Evolutionary conservation across 495 filamentous ascomycete species (phyloP).

Genomic region (Wilcoxina mikolae): DNA sequence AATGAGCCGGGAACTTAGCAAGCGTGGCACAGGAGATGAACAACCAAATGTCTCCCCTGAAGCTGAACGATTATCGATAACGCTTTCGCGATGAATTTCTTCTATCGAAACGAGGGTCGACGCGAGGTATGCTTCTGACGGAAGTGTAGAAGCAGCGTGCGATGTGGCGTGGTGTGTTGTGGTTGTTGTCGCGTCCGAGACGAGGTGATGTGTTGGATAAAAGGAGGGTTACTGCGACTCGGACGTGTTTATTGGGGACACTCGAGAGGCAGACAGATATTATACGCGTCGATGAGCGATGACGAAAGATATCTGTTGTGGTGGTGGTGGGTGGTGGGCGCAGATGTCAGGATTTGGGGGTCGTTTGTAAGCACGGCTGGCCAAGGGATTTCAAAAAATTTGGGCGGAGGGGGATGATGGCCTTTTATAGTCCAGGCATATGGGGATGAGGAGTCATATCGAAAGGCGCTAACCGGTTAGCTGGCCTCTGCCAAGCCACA

Average conservation of each 20-base stretch:
- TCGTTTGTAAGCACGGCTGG: slow-evolving; percentile 6
- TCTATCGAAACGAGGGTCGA: neutral
- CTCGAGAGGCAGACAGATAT: neutral
- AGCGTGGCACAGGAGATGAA: slow-evolving; percentile 54
- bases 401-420: neutral
- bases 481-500: neutral
- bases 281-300: neutral
- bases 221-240: neutral
- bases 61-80: neutral
- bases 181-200: neutral
- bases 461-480: neutral
- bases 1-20: slow-evolving; percentile 3
- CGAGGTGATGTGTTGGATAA: neutral
- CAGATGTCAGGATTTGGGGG: slow-evolving; percentile 8
- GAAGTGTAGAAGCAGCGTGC: neutral
- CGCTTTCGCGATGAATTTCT: neutral
- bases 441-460: neutral
- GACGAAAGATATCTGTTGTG: neutral
- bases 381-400: slow-evolving; percentile 5
- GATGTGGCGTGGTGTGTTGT: neutral
- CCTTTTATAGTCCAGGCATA: slow-evolving; percentile 2
- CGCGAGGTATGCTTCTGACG: neutral
- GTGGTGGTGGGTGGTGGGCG: slow-evolving; percentile 3
- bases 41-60: slow-evolving; percentile 96
- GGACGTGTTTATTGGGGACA: neutral